Evolutionary conservation across 1,284 basidiomycete genomes (phyloP), one percentile per base, ranked within the genome.

Genomic region (Mrakiaceae sp.): DNA sequence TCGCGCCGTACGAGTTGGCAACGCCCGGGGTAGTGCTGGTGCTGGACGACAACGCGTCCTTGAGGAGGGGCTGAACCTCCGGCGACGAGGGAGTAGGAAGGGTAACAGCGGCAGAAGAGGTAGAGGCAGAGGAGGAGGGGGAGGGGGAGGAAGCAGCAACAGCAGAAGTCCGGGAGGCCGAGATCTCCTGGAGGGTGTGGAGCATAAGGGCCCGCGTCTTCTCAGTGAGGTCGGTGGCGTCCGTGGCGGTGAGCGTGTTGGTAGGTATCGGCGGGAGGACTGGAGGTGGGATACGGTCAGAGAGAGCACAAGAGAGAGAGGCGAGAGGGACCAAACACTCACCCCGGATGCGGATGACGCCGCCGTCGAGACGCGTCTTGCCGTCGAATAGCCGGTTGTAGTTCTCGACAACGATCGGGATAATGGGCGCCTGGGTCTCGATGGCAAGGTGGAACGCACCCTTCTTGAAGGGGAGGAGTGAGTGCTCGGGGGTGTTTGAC

Each of bases 361-460:
- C 95, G 46, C 79, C 76, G 52, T 87, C 86, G 71, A 98, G 91
- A 12, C 87, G 79, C 58, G 85, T 86, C 70, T 84, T 81, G 67
- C 83, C 84, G 76, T 95, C 74, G 67, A 77, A 96, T 66, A 95
- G 71, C 67, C 83, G 79, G 83, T 88, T 87, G 75, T 97, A 97
- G 76, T 98, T 98, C 77, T 98, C 93, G 69, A 87, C 87, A 0
- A 98, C 87, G 62, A 98, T 83, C 8, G 95, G 93, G 14, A 92
- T 82, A 70, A 99, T 86, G 5, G 93, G 92, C 55, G 95, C 81
- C 58, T 73, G 77, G 0, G 79, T 86, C 76, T 96, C 87, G 12
- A 98, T 81, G 11, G 96, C 95, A 49, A 98, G 82, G 73, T 98
- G 92, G 81, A 98, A 98, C 0, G 93, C 94, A 51, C 96, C 96